Evolutionary conservation across 345 rosid species (phyloP), one percentile per base, ranked within the genome.

Genomic region (Clarkia xantiana): DNA sequence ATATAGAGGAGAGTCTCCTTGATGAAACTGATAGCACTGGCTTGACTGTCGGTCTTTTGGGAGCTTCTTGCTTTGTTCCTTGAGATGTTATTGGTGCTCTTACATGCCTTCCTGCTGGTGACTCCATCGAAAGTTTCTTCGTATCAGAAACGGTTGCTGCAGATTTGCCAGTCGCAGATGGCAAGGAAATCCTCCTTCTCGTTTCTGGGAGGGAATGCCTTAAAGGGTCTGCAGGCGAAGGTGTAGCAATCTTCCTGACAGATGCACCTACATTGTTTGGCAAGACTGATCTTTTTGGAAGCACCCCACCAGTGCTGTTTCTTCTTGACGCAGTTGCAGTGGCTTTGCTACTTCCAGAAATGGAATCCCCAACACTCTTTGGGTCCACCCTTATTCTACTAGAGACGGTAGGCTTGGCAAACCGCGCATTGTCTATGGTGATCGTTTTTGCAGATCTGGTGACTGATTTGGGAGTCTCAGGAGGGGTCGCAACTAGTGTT

Each of bases 271-370:
- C 64, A 55, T 38, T 67, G 55, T 25, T 63, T n/a, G 45, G 66
- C 56, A 10, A 53, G 52, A 63, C 51, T 44, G 86, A 61, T 42
- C 67, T 49, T 66, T 85, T 89, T 61, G 74, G 82, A 13, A 74
- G 36, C 62, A 81, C 58, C 47, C 96, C 94, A 51, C 98, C 98
- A 6, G 94, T 86, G 66, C 96, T 91, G 57, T 76, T 86, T 62
- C 94, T 69, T 68, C 96, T 79, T 10, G 78, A 71, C 51, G 69
- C 73, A 56, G 78, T 62, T 9, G 62, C 56, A 9, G 76, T 63
- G 23, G 84, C 60, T 62, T 70, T 83, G 14, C 71, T 54, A 36
- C 71, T 53, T 49, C 69, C 64, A 3, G 78, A 65, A 59, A 70
- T 69, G 14, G 72, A 54, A 29, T 40, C 73, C 6, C 64, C 44